Base-by-base conservation (phyloP, 345 rosid genomes). In the Turritis glabra region DNA sequence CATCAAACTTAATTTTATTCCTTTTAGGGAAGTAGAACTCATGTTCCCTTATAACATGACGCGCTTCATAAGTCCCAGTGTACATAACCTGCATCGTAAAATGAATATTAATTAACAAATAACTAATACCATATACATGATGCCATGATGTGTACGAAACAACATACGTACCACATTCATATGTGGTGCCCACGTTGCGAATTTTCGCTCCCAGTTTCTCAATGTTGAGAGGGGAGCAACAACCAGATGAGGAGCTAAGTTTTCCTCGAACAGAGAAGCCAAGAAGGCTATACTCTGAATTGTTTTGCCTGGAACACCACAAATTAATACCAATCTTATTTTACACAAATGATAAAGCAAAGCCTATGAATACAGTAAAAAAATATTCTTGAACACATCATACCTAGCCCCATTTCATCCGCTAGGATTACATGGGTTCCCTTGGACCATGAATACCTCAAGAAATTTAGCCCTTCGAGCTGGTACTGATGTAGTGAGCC, bases 341-440 rank as follows among this genome's bases (percentile, higher is more conserved):
- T 53, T 19, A 33, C 40, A 73, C 27, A 50, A 50, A 23, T 14
- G 55, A n/a, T 11, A 54, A 41, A 67, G 15, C 65, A 29, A 69
- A 50, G 30, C 38, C 41, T 26, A 23, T 8, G 18, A 72, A 21
- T 29, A 72, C 7, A 27, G 3, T 17, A 26, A 17, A 14, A 14
- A 37, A 58, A 63, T 13, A 69, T 56, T 59, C 41, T 18, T 48
- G 13, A 69, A 53, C 48, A 55, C 86, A 74, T 80, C 40, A 37
- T 40, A 91, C 98, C 98, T 62, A 91, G 87, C 19, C 97, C 97
- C 97, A 90, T 91, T 68, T 94, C 96, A 84, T 91, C 98, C 30
- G 96, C 97, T 74, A 94, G 93, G 70, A 91, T 89, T 32, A 91
- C 98, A 84, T 91, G 89, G 8, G 97, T 91, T 52, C 82, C 87